Conservation (phyloP, 2,329 filamentous ascomycete genomes). For the Sporothrix humicola region DNA sequence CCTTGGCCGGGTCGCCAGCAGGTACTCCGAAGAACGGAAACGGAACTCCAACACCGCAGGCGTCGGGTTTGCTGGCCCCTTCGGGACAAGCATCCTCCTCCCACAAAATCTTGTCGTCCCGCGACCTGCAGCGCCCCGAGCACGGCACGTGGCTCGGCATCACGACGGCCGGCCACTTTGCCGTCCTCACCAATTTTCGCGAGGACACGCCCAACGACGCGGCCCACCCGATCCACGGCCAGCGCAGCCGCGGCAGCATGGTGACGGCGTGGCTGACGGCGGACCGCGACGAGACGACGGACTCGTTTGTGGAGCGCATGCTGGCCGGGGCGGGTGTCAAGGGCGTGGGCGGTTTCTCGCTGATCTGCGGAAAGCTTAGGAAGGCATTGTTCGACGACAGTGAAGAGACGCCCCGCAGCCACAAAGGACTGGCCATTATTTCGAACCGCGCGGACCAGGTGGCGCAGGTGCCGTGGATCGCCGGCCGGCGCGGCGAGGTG, state of each 20-base stretch:
- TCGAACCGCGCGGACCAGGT: slow-evolving; percentile 63
- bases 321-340: slow-evolving; percentile 60
- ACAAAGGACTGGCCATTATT: slow-evolving; percentile 62
- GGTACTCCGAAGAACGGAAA: not conserved
- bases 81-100: not conserved
- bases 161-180: slow-evolving; percentile 63
- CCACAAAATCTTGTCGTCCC: slow-evolving; percentile 59
- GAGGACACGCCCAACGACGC: slow-evolving; percentile 59
- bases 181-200: slow-evolving; percentile 70
- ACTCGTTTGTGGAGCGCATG: slow-evolving; percentile 58
- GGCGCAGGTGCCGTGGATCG: slow-evolving; percentile 64
- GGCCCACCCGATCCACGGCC: slow-evolving; percentile 58
- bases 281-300: slow-evolving; percentile 53
- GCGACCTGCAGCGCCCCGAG: slow-evolving; percentile 66
- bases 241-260: slow-evolving; percentile 66
- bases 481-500: slow-evolving; percentile 54
- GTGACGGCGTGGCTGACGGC: slow-evolving; percentile 66
- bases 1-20: not conserved
- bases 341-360: slow-evolving; percentile 69
- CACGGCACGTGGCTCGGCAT: slow-evolving; percentile 71
- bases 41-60: slow-evolving; percentile 28
- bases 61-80: not conserved
- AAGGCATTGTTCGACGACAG: slow-evolving; percentile 39
- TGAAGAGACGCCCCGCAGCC: slow-evolving; percentile 29
- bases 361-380: slow-evolving; percentile 67